Conservation (phyloP, 352 stramenopile species). For the Phytopythium aichiense region DNA sequence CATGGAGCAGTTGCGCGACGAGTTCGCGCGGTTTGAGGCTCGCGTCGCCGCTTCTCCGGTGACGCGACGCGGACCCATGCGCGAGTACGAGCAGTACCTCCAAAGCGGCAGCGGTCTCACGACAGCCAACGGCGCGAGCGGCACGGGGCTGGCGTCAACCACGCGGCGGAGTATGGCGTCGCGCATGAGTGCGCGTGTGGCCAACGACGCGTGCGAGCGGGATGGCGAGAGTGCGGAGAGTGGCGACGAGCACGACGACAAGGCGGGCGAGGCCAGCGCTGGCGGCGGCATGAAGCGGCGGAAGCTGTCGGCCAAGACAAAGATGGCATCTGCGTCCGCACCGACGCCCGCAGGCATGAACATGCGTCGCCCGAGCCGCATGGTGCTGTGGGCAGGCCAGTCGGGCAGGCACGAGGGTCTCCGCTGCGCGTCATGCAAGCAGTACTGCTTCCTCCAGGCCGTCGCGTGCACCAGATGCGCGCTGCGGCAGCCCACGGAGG, state of each 20-base stretch:
- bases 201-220: constrained; percentile 2
- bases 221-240: background rate
- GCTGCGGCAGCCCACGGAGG: constrained; percentile 26
- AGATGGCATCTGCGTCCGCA: constrained; percentile 19
- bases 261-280: constrained; percentile 8
- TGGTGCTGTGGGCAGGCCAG: constrained; percentile 80
- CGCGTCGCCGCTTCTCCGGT: constrained; percentile 26
- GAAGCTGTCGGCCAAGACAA: constrained; percentile 22
- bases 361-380: constrained; percentile 38
- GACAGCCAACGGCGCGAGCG: constrained; percentile 2
- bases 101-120: constrained; percentile 1
- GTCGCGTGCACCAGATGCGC: constrained; percentile 71
- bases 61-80: constrained; percentile 46
- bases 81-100: constrained; percentile 35
- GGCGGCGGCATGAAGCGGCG: constrained; percentile 7
- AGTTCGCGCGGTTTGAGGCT: constrained; percentile 50
- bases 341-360: constrained; percentile 3
- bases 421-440: constrained; percentile 69
- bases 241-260: constrained; percentile 13
- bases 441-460: constrained; percentile 85
- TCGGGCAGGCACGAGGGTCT: constrained; percentile 74
- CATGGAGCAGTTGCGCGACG: constrained; percentile 51
- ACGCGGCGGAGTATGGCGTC: constrained; percentile 29
- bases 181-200: constrained; percentile 13
- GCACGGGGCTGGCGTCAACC: constrained; percentile 17